Percentiles rank a stretch among this genome's conserved stretches.
phyloP scores from a whole-genome alignment of 2,329 filamentous ascomycete genomes.

The Fusarium subtropicale region DNA sequence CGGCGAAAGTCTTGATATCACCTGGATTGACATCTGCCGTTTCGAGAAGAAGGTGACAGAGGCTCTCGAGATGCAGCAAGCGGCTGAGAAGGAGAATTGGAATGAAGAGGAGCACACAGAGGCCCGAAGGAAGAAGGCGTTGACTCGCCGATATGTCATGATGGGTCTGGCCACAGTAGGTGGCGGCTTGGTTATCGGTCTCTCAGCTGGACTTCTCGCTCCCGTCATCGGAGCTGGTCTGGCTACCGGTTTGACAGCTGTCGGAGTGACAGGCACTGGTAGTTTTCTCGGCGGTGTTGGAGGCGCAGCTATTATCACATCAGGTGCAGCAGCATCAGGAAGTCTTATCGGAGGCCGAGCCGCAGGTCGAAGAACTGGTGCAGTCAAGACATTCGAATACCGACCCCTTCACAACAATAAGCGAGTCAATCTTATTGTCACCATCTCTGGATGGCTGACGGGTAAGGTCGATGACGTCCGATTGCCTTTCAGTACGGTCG shows the following conservation, averaged over 20 bases:
- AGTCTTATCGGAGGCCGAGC: conserved; percentile 87
- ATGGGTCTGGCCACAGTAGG: conserved; percentile 98
- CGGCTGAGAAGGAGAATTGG: conserved; percentile 95
- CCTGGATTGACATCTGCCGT: conserved; percentile 92
- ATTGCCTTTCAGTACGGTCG: conserved; percentile 93
- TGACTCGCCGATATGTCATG: conserved; percentile 88
- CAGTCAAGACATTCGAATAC: conserved; percentile 97
- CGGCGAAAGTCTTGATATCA: conserved; percentile 81
- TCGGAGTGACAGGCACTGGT: conserved; percentile 89
- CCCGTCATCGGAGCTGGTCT: conserved; percentile 94
- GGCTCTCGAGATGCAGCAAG: conserved; percentile 96
- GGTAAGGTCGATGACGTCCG: conserved; percentile 97
- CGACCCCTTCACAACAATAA: conserved; percentile 98
- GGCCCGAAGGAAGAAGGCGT: conserved; percentile 79
- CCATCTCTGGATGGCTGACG: conserved; percentile 97
- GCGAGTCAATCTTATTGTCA: conserved; percentile 93
- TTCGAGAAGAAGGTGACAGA: conserved; percentile 98
- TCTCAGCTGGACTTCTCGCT: conserved; percentile 91
- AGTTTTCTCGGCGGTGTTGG: conserved; percentile 92
- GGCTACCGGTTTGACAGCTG: conserved; percentile 93
- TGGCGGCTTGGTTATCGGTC: conserved; percentile 91
- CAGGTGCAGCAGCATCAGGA: conserved; percentile 85
- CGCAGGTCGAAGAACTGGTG: conserved; percentile 86
- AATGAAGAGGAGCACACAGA: conserved; percentile 97
- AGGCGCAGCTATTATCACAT: conserved; percentile 94